Base-by-base conservation (phyloP, 2,329 filamentous ascomycete genomes). In the Anthostomella pinea region DNA sequence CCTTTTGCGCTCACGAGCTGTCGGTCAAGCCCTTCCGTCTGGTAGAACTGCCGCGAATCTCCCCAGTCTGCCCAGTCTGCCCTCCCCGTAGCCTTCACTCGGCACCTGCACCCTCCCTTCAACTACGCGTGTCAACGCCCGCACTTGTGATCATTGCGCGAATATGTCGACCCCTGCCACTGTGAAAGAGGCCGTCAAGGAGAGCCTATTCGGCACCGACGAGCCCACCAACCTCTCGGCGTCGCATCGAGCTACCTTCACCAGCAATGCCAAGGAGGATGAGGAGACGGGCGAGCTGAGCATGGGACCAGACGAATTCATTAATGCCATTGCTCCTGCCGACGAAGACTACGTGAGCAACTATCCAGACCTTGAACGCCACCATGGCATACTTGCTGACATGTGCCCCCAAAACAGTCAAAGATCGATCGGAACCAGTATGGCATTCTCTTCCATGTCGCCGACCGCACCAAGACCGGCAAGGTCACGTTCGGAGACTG, bases 371-470 rank as follows among this genome's bases (percentile, higher is more conserved):
- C n/a, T n/a, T n/a, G n/a, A n/a, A n/a, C n/a, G n/a, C n/a, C n/a
- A n/a, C n/a, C n/a, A n/a, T n/a, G n/a, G n/a, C n/a, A n/a, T n/a
- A n/a, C n/a, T n/a, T n/a, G 24, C 38, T 49, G 39, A 51, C 26
- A 10, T 23, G 20, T 22, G 22, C n/a, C 23, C 27, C 21, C 32
- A 21, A 28, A 47, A 50, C 59, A 97, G 91, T 90, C 95, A 73
- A 98, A 98, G 67, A 97, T 98, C 72, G 87, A 75, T 68, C 83
- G 91, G 52, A 86, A 95, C 54, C 93, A 97, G 64, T 98, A 96
- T 67, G 83, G 83, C 34, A 85, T 98, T 57, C 85, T 98, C 30
- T 98, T 98, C 67, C 73, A 75, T 47, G 85, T 98, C 40, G 93
- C 93, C 54, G 93, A 98, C 65, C 81, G 87, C 53, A 79, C 79